Percentiles rank a stretch among this genome's conserved stretches.
Evolutionary conservation across 768 basidiomycete genomes (phyloP).

Genomic region (Tephrocybe rancida): DNA sequence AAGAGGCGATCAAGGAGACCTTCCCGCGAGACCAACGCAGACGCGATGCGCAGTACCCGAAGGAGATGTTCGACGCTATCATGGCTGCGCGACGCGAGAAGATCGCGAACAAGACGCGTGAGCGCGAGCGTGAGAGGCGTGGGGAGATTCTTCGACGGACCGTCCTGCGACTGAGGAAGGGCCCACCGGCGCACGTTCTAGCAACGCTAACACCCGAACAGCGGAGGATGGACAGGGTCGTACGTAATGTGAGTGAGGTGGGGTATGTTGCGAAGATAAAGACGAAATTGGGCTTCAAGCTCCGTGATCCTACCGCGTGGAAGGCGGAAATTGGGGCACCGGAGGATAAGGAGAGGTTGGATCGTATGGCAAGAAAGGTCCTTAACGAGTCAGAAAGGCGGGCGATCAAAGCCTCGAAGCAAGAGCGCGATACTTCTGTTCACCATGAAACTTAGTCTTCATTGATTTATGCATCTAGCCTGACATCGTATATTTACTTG

Average conservation of each 20-base stretch:
- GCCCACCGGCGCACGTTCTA: constrained; percentile 67
- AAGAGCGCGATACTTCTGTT: neutral
- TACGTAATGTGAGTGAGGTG: constrained; percentile 58
- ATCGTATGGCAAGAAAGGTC: constrained; percentile 24
- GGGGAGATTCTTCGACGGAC: constrained; percentile 62
- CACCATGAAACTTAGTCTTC: neutral
- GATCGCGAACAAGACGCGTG: constrained; percentile 65
- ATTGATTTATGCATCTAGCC: too few relatives aligned
- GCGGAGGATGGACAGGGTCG: constrained; percentile 50
- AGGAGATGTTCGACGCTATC: constrained; percentile 49
- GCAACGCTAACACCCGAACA: constrained; percentile 50
- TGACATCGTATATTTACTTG: too few relatives aligned
- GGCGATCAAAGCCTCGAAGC: neutral
- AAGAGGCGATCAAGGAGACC: constrained; percentile 31
- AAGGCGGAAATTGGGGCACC: constrained; percentile 31
- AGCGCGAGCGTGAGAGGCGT: constrained; percentile 57
- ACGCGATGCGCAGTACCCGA: constrained; percentile 41
- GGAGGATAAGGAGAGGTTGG: constrained; percentile 30
- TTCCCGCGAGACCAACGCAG: constrained; percentile 46
- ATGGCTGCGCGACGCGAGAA: constrained; percentile 61
- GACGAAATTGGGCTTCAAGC: constrained; percentile 50
- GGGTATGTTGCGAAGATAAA: constrained; percentile 77
- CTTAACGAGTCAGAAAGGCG: constrained; percentile 31
- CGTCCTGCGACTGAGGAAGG: constrained; percentile 46
- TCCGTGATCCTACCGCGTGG: constrained; percentile 41